Evolutionary conservation across 2,329 filamentous ascomycete species (phyloP).

Genomic region (Ceratocystis ficicola): DNA sequence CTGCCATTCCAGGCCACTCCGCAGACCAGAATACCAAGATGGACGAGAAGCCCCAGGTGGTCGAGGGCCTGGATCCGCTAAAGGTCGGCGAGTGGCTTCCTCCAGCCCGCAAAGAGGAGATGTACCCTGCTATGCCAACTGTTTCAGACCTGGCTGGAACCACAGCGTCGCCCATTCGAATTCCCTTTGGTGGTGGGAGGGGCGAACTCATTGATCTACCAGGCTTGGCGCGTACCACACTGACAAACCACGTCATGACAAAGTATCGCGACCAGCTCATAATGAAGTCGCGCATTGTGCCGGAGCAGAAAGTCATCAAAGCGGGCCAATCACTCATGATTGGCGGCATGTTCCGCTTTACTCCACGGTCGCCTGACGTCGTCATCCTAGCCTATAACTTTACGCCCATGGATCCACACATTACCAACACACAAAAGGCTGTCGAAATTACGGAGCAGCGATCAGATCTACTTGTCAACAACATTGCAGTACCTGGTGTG

Average conservation of each 20-base stretch:
- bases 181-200: slow-evolving; percentile 73
- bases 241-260: slow-evolving; percentile 59
- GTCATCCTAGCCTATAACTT: slow-evolving; percentile 77
- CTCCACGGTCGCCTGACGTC: slow-evolving; percentile 50
- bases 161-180: slow-evolving; percentile 85
- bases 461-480: slow-evolving; percentile 45
- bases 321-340: slow-evolving; percentile 69
- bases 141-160: slow-evolving; percentile 83
- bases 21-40: not conserved
- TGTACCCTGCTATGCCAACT: slow-evolving; percentile 73
- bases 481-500: slow-evolving; percentile 49
- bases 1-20: not conserved
- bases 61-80: slow-evolving; percentile 24
- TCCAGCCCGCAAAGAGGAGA: slow-evolving; percentile 57
- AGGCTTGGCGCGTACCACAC: slow-evolving; percentile 60
- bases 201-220: slow-evolving; percentile 92
- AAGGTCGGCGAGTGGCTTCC: slow-evolving; percentile 55
- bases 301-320: slow-evolving; percentile 61
- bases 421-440: slow-evolving; percentile 71
- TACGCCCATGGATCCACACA: slow-evolving; percentile 61
- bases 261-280: slow-evolving; percentile 55
- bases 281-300: slow-evolving; percentile 64
- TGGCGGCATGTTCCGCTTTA: slow-evolving; percentile 78
- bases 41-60: slow-evolving; percentile 18
- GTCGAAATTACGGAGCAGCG: slow-evolving; percentile 56